Evolutionary conservation across 768 basidiomycete genomes (phyloP).

Genomic region (Glaciozyma antarctica): DNA sequence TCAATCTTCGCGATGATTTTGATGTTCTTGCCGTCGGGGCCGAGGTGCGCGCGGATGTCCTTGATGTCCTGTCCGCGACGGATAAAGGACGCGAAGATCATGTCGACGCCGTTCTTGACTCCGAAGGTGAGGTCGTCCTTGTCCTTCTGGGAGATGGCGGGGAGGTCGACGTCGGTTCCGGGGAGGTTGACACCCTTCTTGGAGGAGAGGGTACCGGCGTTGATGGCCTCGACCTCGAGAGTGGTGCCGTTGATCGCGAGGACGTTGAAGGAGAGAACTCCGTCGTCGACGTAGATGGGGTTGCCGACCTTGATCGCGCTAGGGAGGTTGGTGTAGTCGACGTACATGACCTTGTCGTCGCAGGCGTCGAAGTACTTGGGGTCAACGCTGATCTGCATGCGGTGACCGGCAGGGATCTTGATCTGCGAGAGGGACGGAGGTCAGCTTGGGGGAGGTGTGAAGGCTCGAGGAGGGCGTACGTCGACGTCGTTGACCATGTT

Average conservation of each 20-base stretch:
- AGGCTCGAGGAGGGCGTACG: slow-evolving; percentile 47
- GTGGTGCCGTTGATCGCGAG: slow-evolving; percentile 42
- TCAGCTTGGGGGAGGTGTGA: slow-evolving; percentile 3
- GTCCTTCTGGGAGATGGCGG: slow-evolving; percentile 95
- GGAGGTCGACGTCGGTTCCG: slow-evolving; percentile 94
- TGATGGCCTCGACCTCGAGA: slow-evolving; percentile 82
- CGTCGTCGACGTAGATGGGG: slow-evolving; percentile 94
- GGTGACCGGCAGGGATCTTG: slow-evolving; percentile 79
- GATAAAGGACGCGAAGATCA: slow-evolving; percentile 99
- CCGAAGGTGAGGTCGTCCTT: slow-evolving; percentile 89
- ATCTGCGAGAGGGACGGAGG: slow-evolving; percentile 46
- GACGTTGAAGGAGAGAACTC: slow-evolving; percentile 44
- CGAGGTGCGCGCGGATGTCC: slow-evolving; percentile 86
- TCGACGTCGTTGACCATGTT: slow-evolving; percentile 77
- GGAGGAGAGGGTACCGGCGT: slow-evolving; percentile 85
- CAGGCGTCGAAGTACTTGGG: slow-evolving; percentile 64
- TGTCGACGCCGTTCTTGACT: slow-evolving; percentile 95
- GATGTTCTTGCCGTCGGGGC: slow-evolving; percentile 87
- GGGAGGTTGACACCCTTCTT: slow-evolving; percentile 99
- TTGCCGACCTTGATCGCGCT: slow-evolving; percentile 97
- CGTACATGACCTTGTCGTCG: slow-evolving; percentile 73
- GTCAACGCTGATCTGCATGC: slow-evolving; percentile 83
- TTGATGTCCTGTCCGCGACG: slow-evolving; percentile 86
- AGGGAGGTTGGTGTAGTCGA: slow-evolving; percentile 91
- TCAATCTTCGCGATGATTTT: slow-evolving; percentile 99